Base-by-base conservation (phyloP, 2,329 filamentous ascomycete species). In the Exutisphaerella laricina region DNA sequence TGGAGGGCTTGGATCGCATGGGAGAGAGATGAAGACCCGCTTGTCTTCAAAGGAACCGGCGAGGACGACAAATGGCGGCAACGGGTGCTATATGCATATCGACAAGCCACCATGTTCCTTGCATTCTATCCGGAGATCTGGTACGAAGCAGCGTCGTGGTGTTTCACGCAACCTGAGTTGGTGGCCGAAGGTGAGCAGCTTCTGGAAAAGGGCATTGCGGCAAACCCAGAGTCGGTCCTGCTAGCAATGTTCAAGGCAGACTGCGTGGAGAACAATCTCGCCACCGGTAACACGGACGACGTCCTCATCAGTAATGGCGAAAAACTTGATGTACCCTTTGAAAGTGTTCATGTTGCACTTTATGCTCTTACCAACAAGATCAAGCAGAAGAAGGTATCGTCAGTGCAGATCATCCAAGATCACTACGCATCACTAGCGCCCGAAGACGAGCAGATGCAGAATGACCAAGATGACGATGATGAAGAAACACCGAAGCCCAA, bases 1-100 rank as follows among this genome's bases (percentile, higher is more conserved):
- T 98, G 92, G 92, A 88, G 88, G 62, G 82, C 78, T 53, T 98
- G 94, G 92, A 84, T 98, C 53, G 73, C 82, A 4, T 98, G 89
- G 88, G 92, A 98, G 66, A 94, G 90, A 66, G 46, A 55, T 31
- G 83, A 85, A 13, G 92, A 98, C 59, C 88, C 88, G 1, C 72
- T 98, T 3, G 86, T 94, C 17, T 71, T 97, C 40, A 85, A 86
- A 60, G 75, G 82, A 2, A 74, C 82, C 2, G n/a, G n/a, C n/a
- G 89, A 97, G 41, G 89, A 97, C 55, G 72, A 77, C 3, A 76
- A 80, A 39, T 92, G 84, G 66, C 84, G 84, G 53, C 77, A 84
- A 53, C 82, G 92, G 29, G 78, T 97, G 30, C 66, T 96, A 5
- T 94, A 94, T 64, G 84, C 87, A 51, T 97, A 95, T 72, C 92